Evolutionary conservation across 2,329 filamentous ascomycete species (phyloP).

Genomic region (Diaporthe aspalathi): DNA sequence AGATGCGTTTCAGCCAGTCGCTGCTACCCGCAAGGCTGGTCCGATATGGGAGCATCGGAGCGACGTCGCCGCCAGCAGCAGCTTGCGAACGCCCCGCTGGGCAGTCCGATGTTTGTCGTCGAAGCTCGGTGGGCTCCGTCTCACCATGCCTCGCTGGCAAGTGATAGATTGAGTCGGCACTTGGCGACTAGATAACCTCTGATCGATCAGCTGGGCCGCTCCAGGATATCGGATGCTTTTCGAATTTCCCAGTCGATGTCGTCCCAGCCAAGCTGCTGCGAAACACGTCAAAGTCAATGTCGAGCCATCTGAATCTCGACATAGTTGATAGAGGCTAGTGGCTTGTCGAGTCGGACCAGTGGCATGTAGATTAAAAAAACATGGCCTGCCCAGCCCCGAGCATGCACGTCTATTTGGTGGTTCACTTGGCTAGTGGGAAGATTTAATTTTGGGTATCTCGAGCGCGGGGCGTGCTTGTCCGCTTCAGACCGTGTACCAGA

Average conservation of each 20-base stretch:
- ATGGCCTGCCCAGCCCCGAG: slow-evolving; percentile 15
- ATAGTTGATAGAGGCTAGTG: background rate
- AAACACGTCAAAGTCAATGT: background rate
- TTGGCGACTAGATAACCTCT: slow-evolving; percentile 6
- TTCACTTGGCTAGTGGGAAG: slow-evolving; percentile 1
- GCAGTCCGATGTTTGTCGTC: slow-evolving; percentile 10
- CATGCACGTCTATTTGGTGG: slow-evolving; percentile 35
- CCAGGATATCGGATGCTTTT: background rate
- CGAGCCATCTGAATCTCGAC: background rate
- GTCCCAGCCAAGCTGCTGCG: background rate
- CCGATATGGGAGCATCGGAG: slow-evolving; percentile 16
- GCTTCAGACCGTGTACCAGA: background rate
- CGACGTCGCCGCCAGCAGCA: slow-evolving; percentile 2
- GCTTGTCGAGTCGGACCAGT: background rate
- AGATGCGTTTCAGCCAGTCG: background rate
- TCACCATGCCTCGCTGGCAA: slow-evolving; percentile 20
- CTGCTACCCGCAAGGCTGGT: slow-evolving; percentile 12
- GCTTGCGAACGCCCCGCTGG: slow-evolving; percentile 9
- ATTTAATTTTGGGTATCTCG: background rate
- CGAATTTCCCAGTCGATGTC: background rate
- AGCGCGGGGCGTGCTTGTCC: slow-evolving; percentile 4
- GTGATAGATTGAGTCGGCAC: slow-evolving; percentile 5
- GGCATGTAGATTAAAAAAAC: background rate
- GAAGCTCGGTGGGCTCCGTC: background rate
- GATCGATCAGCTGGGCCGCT: background rate